A percentile compares a stretch with the other conserved stretches of the same genome.
These are phyloP conservation scores for Scalesia atractyloides DNA, from an alignment of 129 eudicot species.

Conservation along the genomic window DNA sequence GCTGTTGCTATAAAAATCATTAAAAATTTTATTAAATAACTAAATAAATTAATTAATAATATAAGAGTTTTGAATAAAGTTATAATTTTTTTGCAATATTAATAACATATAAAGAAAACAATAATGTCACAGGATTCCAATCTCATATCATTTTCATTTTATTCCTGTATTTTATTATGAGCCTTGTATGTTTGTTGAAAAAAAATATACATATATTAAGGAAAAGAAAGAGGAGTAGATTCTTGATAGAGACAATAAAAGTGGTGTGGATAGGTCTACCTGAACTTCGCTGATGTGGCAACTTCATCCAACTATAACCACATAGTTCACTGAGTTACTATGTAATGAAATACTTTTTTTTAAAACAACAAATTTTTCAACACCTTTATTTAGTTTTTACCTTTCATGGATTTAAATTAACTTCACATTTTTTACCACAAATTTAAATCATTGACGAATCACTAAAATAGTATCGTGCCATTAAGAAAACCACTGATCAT, in stretches of 20 bases:
- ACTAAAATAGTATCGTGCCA: no score
- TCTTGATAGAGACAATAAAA: slow-evolving; percentile 19
- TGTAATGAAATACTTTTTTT: background rate
- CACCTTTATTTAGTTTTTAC: no score
- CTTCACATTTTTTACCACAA: no score
- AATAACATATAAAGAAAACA: slow-evolving; percentile 1
- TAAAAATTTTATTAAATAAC: background rate
- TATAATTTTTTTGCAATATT: background rate
- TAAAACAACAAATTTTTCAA: background rate
- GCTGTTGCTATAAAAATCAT: background rate
- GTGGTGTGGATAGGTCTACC: slow-evolving; percentile 13
- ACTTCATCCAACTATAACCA: slow-evolving; percentile 6
- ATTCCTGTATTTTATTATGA: background rate
- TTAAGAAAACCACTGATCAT: no score
- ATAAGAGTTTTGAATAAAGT: background rate
- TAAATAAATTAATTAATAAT: background rate
- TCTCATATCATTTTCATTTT: background rate
- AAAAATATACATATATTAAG: background rate
- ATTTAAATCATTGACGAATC: no score
- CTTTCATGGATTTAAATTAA: no score
- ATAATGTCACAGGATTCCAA: slow-evolving; percentile 9
- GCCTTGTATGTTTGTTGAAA: background rate
- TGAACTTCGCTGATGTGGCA: slow-evolving; percentile 10
- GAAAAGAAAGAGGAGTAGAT: slow-evolving; percentile 2
- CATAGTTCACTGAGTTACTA: background rate